Percentiles rank a stretch among this genome's conserved stretches.
phyloP scores from a whole-genome alignment of 108 stramenopile genomes.

The Cyclostephanos tholiformis region DNA sequence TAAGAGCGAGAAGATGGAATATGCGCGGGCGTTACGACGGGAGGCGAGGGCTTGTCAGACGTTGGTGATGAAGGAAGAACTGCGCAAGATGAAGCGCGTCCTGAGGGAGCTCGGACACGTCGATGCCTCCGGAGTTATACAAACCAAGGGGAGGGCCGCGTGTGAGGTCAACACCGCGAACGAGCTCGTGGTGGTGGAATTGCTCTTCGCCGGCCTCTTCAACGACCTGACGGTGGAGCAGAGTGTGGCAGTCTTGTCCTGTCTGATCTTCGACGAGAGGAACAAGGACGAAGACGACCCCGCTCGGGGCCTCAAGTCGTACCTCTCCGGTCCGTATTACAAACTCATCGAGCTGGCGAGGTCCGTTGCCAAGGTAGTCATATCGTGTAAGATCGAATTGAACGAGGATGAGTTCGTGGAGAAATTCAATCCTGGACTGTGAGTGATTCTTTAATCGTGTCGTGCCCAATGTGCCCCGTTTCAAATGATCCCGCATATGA shows the following conservation, averaged over 20 bases:
- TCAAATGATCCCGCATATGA: not conserved
- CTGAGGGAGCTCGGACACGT: conserved; percentile 94
- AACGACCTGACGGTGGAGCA: conserved; percentile 93
- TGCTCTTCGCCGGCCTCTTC: conserved; percentile 96
- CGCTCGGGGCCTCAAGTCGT: conserved; percentile 71
- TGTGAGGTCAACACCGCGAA: conserved; percentile 98
- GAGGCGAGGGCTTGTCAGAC: conserved; percentile 82
- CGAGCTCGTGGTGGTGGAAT: conserved; percentile 96
- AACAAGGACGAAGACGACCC: conserved; percentile 80
- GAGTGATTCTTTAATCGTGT: conserved; percentile 45
- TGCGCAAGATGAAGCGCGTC: conserved; percentile 95
- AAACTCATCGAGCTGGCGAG: conserved; percentile 83
- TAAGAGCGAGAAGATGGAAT: conserved; percentile 67
- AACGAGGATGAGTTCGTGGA: conserved; percentile 91
- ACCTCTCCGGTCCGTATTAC: conserved; percentile 75
- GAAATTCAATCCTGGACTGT: conserved; percentile 91
- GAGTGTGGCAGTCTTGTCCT: conserved; percentile 89
- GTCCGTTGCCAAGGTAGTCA: conserved; percentile 85
- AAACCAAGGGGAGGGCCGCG: conserved; percentile 97
- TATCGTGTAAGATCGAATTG: conserved; percentile 87
- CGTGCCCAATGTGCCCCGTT: not conserved
- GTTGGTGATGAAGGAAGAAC: conserved; percentile 95
- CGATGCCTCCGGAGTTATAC: conserved; percentile 91
- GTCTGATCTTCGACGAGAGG: conserved; percentile 90
- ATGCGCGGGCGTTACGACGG: conserved; percentile 66